Base-by-base conservation (phyloP, 2,329 filamentous ascomycete genomes). In the Laburnicola sp. region DNA sequence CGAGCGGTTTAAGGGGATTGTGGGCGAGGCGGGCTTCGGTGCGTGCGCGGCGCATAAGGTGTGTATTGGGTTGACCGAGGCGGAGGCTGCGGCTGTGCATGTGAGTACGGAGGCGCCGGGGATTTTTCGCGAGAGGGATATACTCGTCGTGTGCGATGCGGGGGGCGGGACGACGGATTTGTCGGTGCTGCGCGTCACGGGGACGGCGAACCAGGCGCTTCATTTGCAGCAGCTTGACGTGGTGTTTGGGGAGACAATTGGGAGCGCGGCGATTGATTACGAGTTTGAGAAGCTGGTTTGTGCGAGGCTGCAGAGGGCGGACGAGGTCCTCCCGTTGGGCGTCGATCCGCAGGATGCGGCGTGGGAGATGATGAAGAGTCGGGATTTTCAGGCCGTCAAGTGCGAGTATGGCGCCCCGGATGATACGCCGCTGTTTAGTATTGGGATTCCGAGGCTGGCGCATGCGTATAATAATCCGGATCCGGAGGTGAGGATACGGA, bases 51-150 rank as follows among this genome's bases (percentile, higher is more conserved):
- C 63, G 35, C 75, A 78, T 59, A 63, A 49, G 8, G 68, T 69
- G 5, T 59, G 45, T 4, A 75, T 79, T 42, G 75, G 74, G 0
- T 65, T 80, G 27, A 79, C 77, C 0, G 77, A 80, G 59, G 77
- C 77, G 1, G 77, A 80, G 56, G 77, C 77, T 3, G 76, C 77
- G 4, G 77, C 76, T 25, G 75, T 79, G 0, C 73, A 77, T 62
- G 74, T 74, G 0, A 71, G 73, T 8, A 53, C 54, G 23, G 60
- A 63, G 37, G 53, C 58, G 22, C 57, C 64, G 10, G 59, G 55
- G 6, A 61, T 67, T 11, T 68, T 65, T 48, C 11, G 57, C 55
- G 59, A 62, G 36, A 53, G 48, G 36, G 74, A 78, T 52, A 65
- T 74, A 2, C 60, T 78, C 11, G 60, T 78, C 3, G 71, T 78